phyloP scores from a whole-genome alignment of 202 grass and related monocot genomes.

The Carex arenaria region DNA sequence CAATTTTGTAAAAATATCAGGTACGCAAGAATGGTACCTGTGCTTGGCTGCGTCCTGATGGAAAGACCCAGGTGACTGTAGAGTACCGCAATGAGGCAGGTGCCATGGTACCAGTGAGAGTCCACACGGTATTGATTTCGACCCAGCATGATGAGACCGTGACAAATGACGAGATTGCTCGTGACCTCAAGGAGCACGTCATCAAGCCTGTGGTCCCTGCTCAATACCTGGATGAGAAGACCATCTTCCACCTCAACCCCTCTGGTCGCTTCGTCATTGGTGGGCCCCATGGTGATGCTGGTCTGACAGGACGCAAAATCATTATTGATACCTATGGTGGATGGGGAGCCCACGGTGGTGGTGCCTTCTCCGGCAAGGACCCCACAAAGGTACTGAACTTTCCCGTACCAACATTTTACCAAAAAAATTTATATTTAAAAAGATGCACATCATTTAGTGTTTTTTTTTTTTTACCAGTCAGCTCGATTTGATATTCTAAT shows the following conservation, averaged over 20 bases:
- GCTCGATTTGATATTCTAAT: not conserved
- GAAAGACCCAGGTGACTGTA: constrained; percentile 85
- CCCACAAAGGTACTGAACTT: constrained; percentile 43
- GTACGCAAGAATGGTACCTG: constrained; percentile 68
- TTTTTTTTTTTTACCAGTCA: not conserved
- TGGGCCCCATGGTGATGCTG: constrained; percentile 77
- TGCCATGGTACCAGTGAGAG: constrained; percentile 70
- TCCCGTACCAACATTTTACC: not conserved
- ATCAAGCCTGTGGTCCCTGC: constrained; percentile 75
- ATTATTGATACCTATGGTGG: constrained; percentile 92
- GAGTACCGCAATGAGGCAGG: constrained; percentile 69
- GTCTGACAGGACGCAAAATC: constrained; percentile 65
- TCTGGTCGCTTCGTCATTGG: constrained; percentile 71
- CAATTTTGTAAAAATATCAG: not conserved
- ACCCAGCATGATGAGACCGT: constrained; percentile 81
- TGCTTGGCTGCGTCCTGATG: constrained; percentile 70
- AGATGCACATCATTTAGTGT: not conserved
- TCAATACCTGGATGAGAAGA: constrained; percentile 81
- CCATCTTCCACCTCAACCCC: constrained; percentile 87
- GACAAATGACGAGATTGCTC: constrained; percentile 74
- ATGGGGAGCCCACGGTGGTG: constrained; percentile 88
- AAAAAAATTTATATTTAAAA: not conserved
- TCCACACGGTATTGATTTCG: constrained; percentile 77
- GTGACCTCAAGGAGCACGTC: constrained; percentile 68
- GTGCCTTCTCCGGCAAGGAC: constrained; percentile 69